These are phyloP conservation scores for Crucihimalaya himalaica DNA, from an alignment of 345 rosid species.

Conservation along the genomic window DNA sequence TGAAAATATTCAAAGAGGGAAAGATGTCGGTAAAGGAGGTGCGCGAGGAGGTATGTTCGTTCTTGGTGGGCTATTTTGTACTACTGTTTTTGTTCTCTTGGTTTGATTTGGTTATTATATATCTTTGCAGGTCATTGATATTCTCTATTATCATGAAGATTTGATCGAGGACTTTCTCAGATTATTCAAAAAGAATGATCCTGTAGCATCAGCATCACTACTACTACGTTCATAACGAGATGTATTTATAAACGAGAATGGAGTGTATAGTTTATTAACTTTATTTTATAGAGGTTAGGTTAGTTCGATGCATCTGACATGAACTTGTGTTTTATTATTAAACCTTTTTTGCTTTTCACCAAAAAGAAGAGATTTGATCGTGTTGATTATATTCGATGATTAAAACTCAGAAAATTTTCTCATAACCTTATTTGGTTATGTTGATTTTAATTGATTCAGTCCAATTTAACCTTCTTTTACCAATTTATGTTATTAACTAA, in stretches of 20 bases:
- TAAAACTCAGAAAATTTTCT: background rate
- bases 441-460: background rate
- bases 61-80: background rate
- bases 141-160: constrained; percentile 35
- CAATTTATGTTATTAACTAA: background rate
- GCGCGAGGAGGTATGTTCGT: constrained; percentile 3
- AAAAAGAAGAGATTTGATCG: background rate
- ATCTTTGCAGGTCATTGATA: constrained; percentile 13
- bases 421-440: background rate
- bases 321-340: background rate
- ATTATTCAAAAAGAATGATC: background rate
- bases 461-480: background rate
- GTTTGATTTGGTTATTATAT: constrained; percentile 5
- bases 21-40: background rate
- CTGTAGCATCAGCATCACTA: background rate
- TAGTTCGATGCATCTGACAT: background rate
- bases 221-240: background rate
- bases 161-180: constrained; percentile 15
- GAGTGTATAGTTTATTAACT: constrained; percentile 6
- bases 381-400: background rate
- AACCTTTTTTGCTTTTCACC: background rate
- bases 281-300: background rate
- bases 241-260: background rate
- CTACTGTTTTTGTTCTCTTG: background rate
- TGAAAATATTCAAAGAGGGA: background rate